Base-by-base conservation (phyloP, 805 yeast species). In the Dipodascopsis tothii region DNA sequence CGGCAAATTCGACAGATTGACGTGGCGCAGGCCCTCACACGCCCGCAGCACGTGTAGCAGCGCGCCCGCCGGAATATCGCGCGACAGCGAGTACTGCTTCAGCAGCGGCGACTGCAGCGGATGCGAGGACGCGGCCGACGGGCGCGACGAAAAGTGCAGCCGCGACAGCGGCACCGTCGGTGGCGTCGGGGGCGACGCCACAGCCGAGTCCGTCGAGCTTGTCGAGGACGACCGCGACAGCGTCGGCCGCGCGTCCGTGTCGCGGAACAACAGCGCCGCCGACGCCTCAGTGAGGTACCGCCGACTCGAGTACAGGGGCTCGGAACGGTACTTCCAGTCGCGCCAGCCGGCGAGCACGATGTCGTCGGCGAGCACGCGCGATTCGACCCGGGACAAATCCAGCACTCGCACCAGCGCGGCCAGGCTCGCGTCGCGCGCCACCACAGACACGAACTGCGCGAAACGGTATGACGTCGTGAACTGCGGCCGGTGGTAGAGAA, bases 291-390 rank as follows among this genome's bases (percentile, higher is more conserved):
- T 27, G 32, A 27, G 9, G 28, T 33, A 17, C 19, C 34, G 35
- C 21, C 52, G 44, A 14, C 38, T 35, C 51, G 47, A 45, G 36
- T 49, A 50, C 19, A 50, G 35, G 1, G 90, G 84, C 61, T 81
- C 87, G 40, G 73, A 74, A 49, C 84, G 72, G 56, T 73, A 80
- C 56, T 84, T 81, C 94, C 95, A 86, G 60, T 86, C 95, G 59
- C 95, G 72, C 96, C 96, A 86, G 6, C 90, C 81, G 0, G 95
- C 95, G 40, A 74, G 63, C 33, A 51, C 50, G 20, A 36, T 40
- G 18, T 40, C 28, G 16, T 50, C 56, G 11, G 35, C 40, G 17
- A 45, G 21, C 14, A 32, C 37, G 30, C 55, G 27, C 33, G 41
- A 21, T 43, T 57, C 47, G 59, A 73, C 44, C 3, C 58, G 60